Percentiles rank a stretch among this genome's conserved stretches.
Evolutionary conservation across 768 basidiomycete genomes (phyloP).

Genomic region (Suillus spraguei): DNA sequence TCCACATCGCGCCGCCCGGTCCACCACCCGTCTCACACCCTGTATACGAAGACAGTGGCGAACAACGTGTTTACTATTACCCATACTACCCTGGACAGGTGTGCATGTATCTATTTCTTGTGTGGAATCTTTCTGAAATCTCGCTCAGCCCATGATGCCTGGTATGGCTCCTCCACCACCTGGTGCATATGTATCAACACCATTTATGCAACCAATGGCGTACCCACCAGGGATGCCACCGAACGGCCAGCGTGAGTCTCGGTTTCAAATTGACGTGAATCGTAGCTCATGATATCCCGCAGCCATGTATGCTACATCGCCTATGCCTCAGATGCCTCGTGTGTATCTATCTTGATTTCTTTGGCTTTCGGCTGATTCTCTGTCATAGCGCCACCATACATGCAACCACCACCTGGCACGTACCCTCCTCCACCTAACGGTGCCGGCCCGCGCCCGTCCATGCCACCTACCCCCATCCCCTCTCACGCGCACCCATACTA

Average conservation of each 20-base stretch:
- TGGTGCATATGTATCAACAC: conserved; percentile 75
- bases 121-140: conserved; percentile 11
- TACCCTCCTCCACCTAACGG: conserved; percentile 82
- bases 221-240: conserved; percentile 82
- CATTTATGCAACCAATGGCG: conserved; percentile 84
- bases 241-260: conserved; percentile 53
- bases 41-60: conserved; percentile 78
- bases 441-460: conserved; percentile 77
- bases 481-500: conserved; percentile 87
- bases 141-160: conserved; percentile 74
- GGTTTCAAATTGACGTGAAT: not conserved
- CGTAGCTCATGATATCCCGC: conserved; percentile 15
- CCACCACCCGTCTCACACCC: conserved; percentile 74
- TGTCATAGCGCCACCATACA: conserved; percentile 67
- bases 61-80: conserved; percentile 76
- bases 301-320: conserved; percentile 84
- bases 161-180: conserved; percentile 84
- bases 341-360: conserved; percentile 34
- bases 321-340: conserved; percentile 90
- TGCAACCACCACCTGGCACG: conserved; percentile 76
- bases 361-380: conserved; percentile 12
- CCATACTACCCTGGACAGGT: conserved; percentile 84
- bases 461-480: conserved; percentile 91
- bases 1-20: conserved; percentile 66
- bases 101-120: conserved; percentile 5